phyloP scores from a whole-genome alignment of 2,329 filamentous ascomycete genomes.

The Monosporascus sp. region DNA sequence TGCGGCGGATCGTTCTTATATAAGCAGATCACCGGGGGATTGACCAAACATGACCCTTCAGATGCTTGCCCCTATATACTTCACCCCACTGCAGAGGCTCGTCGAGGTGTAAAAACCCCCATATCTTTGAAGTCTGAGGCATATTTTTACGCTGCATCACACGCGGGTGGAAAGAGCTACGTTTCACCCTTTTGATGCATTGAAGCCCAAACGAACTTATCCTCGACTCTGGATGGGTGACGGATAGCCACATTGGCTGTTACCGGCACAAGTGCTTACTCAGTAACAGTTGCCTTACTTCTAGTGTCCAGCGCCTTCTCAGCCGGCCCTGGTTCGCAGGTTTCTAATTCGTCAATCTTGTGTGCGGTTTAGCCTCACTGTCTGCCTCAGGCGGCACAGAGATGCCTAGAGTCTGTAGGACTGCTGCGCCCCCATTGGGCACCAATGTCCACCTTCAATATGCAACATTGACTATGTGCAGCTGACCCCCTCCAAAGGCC shows the following conservation, averaged over 20 bases:
- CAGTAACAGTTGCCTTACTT: not conserved
- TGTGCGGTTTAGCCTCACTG: not conserved
- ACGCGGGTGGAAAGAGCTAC: not conserved
- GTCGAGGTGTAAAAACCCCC: not conserved
- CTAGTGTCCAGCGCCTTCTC: not conserved
- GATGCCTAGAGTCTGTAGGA: not conserved
- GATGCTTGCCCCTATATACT: not conserved
- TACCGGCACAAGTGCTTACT: not conserved
- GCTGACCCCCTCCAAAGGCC: not conserved
- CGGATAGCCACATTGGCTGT: not conserved
- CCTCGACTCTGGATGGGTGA: not conserved
- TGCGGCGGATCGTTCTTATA: not conserved
- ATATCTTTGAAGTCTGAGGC: not conserved
- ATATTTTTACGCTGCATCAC: not conserved
- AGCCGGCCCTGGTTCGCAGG: not conserved
- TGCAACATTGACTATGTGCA: not conserved
- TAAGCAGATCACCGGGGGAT: not conserved
- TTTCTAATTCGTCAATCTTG: not conserved
- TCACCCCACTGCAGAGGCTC: not conserved
- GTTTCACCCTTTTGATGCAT: not conserved
- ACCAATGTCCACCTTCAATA: not conserved
- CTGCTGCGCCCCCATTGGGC: not conserved
- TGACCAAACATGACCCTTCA: not conserved
- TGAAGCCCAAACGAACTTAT: not conserved
- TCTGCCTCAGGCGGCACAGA: not conserved